These are phyloP conservation scores for Chlorella vulgaris DNA, from an alignment of 139 green algal genomes.

Conservation along the genomic window DNA sequence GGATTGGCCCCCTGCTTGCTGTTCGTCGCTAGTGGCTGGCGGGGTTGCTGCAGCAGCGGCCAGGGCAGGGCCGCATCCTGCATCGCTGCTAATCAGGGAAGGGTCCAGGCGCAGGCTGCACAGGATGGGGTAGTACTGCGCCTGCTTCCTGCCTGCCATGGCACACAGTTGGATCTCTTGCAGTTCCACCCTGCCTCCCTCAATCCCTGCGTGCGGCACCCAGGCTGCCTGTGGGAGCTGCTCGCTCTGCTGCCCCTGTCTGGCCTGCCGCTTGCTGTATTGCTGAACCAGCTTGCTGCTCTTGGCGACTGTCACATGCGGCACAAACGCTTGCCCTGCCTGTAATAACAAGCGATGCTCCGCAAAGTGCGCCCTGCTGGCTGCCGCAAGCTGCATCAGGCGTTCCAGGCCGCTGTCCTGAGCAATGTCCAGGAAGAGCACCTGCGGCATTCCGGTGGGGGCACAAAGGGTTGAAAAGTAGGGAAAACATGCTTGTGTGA, in stretches of 20 bases:
- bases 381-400: conserved; percentile 1
- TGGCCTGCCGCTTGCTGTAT: not conserved
- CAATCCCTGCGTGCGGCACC: not conserved
- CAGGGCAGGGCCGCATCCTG: too few species aligned
- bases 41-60: too few species aligned
- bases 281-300: conserved; percentile 7
- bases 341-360: not conserved
- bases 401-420: conserved; percentile 9
- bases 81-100: too few species aligned
- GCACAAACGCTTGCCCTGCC: conserved; percentile 5
- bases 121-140: conserved; percentile 7
- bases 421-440: conserved; percentile 2
- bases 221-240: conserved; percentile 14
- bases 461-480: not conserved
- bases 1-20: too few species aligned
- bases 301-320: conserved; percentile 22
- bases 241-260: conserved; percentile 3
- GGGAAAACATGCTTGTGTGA: not conserved
- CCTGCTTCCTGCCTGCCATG: conserved; percentile 14
- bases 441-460: not conserved
- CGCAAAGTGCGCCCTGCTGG: conserved; percentile 1
- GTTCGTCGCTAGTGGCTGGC: too few species aligned
- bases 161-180: conserved; percentile 30
- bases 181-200: not conserved
- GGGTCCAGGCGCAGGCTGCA: conserved; percentile 21